Conservation (phyloP, 2,329 filamentous ascomycete genomes). For the Fusarium sp. region DNA sequence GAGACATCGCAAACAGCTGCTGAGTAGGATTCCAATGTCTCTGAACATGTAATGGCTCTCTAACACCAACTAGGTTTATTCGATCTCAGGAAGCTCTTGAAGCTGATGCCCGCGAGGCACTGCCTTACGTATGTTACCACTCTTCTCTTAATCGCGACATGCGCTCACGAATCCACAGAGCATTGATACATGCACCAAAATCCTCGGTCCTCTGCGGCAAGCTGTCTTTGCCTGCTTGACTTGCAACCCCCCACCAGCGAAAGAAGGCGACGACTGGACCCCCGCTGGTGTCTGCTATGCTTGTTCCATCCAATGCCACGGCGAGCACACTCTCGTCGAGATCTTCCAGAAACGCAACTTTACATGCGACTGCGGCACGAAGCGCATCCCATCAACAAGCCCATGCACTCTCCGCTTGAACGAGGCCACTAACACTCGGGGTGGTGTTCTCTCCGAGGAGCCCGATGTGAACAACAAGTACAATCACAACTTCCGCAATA, state of each 20-base stretch:
- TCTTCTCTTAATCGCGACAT: not conserved
- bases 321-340: conserved; percentile 93
- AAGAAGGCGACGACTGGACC: conserved; percentile 58
- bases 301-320: conserved; percentile 96
- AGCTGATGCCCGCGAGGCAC: conserved; percentile 90
- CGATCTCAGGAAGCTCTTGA: conserved; percentile 89
- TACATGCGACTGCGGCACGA: conserved; percentile 94
- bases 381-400: conserved; percentile 73
- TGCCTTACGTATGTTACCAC: conserved; percentile 79
- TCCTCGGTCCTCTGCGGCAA: conserved; percentile 88
- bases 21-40: conserved; percentile 60
- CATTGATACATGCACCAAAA: conserved; percentile 91
- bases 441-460: conserved; percentile 78
- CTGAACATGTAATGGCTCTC: not conserved
- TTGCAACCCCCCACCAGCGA: conserved; percentile 82
- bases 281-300: conserved; percentile 93
- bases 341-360: conserved; percentile 97
- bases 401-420: conserved; percentile 82
- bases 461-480: conserved; percentile 82
- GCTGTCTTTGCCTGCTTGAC: conserved; percentile 92
- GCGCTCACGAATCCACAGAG: conserved; percentile 64
- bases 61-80: conserved; percentile 71
- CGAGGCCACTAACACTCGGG: conserved; percentile 76
- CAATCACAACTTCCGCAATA: conserved; percentile 94
- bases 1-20: conserved; percentile 76